Percentiles rank a stretch among this genome's conserved stretches.
These are phyloP conservation scores for Trypanosoma platydactyli DNA, from an alignment of 208 protist species.

Conservation along the genomic window DNA sequence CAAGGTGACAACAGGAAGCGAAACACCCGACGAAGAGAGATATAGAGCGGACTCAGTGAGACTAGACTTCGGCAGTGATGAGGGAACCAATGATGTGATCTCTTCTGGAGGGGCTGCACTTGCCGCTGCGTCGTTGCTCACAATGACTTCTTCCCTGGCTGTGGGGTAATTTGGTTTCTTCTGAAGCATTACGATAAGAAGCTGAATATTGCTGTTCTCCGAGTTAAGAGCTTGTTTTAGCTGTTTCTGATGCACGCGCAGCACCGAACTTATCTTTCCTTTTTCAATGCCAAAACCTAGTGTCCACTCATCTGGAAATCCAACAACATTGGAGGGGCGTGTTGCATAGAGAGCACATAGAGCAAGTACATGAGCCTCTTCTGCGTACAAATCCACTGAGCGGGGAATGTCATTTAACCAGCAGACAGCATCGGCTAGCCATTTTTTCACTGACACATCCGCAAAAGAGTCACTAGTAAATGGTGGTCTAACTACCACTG, in stretches of 20 bases:
- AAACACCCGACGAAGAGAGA: not conserved
- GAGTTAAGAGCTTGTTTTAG: conserved; percentile 12
- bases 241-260: conserved; percentile 13
- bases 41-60: not conserved
- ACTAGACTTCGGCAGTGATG: not conserved
- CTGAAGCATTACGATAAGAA: conserved; percentile 1
- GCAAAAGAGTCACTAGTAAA: conserved; percentile 11
- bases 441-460: conserved; percentile 37
- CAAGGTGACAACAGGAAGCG: not conserved
- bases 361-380: conserved; percentile 47
- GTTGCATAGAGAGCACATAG: conserved; percentile 57
- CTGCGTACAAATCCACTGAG: conserved; percentile 31
- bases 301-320: conserved; percentile 52
- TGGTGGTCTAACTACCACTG: not conserved
- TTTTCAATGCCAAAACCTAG: conserved; percentile 47
- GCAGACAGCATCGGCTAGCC: conserved; percentile 53
- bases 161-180: conserved; percentile 8
- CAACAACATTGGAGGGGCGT: conserved; percentile 30
- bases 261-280: conserved; percentile 5
- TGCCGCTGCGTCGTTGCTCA: not conserved
- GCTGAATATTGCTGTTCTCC: conserved; percentile 12
- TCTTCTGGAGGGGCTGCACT: not conserved
- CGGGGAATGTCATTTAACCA: conserved; percentile 79
- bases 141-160: not conserved
- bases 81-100: not conserved